Percentiles rank a stretch among this genome's conserved stretches.
Conservation (phyloP, 768 basidiomycete species). For the Paxillus ammoniavirescens region DNA sequence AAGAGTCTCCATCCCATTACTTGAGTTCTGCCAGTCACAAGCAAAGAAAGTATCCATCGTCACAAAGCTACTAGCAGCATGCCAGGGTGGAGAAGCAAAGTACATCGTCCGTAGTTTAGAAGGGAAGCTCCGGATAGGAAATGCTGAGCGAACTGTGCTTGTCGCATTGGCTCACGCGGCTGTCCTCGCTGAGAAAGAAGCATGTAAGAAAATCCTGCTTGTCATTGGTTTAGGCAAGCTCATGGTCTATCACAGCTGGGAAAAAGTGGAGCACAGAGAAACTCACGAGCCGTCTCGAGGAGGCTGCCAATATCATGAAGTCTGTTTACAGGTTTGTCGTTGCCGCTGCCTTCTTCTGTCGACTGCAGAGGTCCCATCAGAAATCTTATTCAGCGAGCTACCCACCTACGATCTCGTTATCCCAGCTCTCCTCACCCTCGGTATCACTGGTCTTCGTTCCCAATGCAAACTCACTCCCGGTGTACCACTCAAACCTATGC, state of each 20-base stretch:
- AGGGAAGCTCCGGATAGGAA: slow-evolving; percentile 95
- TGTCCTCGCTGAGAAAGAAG: slow-evolving; percentile 77
- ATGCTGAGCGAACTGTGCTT: slow-evolving; percentile 94
- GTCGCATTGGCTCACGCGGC: slow-evolving; percentile 92
- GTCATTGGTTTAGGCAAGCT: not conserved
- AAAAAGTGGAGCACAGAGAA: slow-evolving; percentile 79
- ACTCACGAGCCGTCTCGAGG: slow-evolving; percentile 68
- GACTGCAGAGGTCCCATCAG: not conserved
- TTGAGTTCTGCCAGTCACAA: slow-evolving; percentile 64
- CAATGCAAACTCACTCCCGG: slow-evolving; percentile 92
- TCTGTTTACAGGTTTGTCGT: slow-evolving; percentile 81
- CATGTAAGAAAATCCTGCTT: slow-evolving; percentile 35
- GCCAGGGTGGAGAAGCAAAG: slow-evolving; percentile 90
- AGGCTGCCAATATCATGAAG: slow-evolving; percentile 77
- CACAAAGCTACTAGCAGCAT: slow-evolving; percentile 89
- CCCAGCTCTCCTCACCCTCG: slow-evolving; percentile 80
- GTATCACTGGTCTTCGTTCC: slow-evolving; percentile 66
- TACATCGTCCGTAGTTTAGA: slow-evolving; percentile 95
- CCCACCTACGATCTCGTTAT: slow-evolving; percentile 92
- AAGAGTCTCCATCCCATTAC: not conserved
- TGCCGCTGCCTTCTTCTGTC: slow-evolving; percentile 10
- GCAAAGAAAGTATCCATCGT: slow-evolving; percentile 93
- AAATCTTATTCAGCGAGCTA: slow-evolving; percentile 63
- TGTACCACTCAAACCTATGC: slow-evolving; percentile 96
- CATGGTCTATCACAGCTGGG: slow-evolving; percentile 41